These are phyloP conservation scores for Henckelia pumila DNA, from an alignment of 257 asterid species.

Conservation along the genomic window DNA sequence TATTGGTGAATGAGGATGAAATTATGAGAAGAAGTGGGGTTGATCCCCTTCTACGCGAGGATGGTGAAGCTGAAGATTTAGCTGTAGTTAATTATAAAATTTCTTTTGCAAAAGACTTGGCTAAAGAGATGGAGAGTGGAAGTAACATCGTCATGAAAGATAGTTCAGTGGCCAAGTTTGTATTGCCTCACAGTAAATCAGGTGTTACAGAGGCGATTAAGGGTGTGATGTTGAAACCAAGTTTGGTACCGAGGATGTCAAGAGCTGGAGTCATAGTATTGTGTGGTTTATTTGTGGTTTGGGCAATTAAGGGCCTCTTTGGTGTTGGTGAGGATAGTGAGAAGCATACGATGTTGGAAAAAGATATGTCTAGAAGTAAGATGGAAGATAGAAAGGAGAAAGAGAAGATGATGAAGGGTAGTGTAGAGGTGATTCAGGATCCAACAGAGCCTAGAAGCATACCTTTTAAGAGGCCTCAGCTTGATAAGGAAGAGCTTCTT, in stretches of 20 bases:
- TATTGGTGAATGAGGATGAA: constrained; percentile 79
- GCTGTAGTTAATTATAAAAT: constrained; percentile 51
- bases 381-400: constrained; percentile 52
- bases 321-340: constrained; percentile 25
- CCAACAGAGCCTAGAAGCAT: constrained; percentile 34
- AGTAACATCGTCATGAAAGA: constrained; percentile 47
- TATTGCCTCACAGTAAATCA: constrained; percentile 39
- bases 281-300: constrained; percentile 51
- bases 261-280: constrained; percentile 49
- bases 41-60: constrained; percentile 33
- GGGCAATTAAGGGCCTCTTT: constrained; percentile 45
- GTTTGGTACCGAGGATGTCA: constrained; percentile 40
- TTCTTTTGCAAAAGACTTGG: constrained; percentile 64
- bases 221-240: constrained; percentile 35
- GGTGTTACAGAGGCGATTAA: constrained; percentile 30
- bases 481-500: constrained; percentile 64
- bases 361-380: constrained; percentile 79
- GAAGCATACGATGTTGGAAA: constrained; percentile 60
- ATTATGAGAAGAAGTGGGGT: constrained; percentile 56
- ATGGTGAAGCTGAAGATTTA: constrained; percentile 34
- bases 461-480: constrained; percentile 57
- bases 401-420: constrained; percentile 48
- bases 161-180: constrained; percentile 66
- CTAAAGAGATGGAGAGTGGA: constrained; percentile 70
- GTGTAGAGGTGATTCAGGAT: constrained; percentile 58